These are phyloP conservation scores for Glonium stellatum DNA, from an alignment of 495 filamentous ascomycete genomes.

Conservation along the genomic window DNA sequence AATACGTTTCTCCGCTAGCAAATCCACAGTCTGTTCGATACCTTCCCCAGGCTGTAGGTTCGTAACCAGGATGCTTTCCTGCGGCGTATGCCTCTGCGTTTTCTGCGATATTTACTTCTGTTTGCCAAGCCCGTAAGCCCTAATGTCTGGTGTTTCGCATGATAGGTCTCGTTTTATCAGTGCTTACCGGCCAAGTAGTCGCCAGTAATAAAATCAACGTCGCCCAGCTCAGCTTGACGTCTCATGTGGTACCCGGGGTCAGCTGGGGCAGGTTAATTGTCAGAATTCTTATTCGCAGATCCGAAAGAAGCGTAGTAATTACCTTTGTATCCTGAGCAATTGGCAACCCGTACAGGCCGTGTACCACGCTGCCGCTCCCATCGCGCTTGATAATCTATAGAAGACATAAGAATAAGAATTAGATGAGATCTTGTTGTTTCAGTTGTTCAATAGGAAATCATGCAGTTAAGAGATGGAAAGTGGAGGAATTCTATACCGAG, in stretches of 20 bases:
- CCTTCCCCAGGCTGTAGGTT: slow-evolving; percentile 44
- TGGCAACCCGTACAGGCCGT: slow-evolving; percentile 43
- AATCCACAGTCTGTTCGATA: slow-evolving; percentile 40
- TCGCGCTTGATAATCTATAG: slow-evolving; percentile 9
- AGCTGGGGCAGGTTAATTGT: slow-evolving; percentile 30
- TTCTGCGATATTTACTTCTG: slow-evolving; percentile 44
- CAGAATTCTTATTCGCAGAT: background rate
- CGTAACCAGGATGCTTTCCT: slow-evolving; percentile 39
- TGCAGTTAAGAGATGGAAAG: background rate
- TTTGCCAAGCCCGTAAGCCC: background rate
- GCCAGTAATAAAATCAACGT: slow-evolving; percentile 50
- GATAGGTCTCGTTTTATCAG: background rate
- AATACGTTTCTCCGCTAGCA: slow-evolving; percentile 33
- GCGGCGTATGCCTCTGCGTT: slow-evolving; percentile 38
- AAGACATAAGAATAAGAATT: background rate
- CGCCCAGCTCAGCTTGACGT: slow-evolving; percentile 41
- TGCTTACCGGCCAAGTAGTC: slow-evolving; percentile 48
- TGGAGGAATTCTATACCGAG: too few species aligned
- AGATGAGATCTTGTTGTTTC: background rate
- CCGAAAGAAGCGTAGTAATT: slow-evolving; percentile 10
- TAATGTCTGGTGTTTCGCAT: background rate
- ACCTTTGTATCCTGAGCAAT: slow-evolving; percentile 45
- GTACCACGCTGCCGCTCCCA: slow-evolving; percentile 23
- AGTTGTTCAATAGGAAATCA: background rate
- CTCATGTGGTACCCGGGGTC: slow-evolving; percentile 43